Conservation (phyloP, 2,329 filamentous ascomycete species). For the Rhynchosporium agropyri region DNA sequence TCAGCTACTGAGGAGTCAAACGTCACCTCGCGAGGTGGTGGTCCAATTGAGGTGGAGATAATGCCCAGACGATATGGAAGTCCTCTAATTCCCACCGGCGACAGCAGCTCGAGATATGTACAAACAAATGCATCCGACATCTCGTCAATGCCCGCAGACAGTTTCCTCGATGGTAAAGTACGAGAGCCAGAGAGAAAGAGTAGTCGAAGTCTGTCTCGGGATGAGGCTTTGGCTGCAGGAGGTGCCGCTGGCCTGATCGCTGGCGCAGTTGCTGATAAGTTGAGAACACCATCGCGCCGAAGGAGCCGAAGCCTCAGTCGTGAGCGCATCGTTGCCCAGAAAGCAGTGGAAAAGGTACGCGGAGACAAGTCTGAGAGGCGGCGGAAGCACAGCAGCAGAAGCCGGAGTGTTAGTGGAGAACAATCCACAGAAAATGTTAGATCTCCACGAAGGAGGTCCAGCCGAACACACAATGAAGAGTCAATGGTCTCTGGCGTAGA, state of each 20-base stretch:
- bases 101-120: slow-evolving; percentile 63
- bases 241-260: slow-evolving; percentile 47
- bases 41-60: slow-evolving; percentile 89
- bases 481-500: slow-evolving; percentile 49
- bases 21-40: slow-evolving; percentile 61
- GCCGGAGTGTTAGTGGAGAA: slow-evolving; percentile 49
- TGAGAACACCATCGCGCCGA: slow-evolving; percentile 61
- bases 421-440: slow-evolving; percentile 50
- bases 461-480: slow-evolving; percentile 55
- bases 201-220: slow-evolving; percentile 39
- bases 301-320: slow-evolving; percentile 66
- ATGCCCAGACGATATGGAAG: slow-evolving; percentile 65
- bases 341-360: slow-evolving; percentile 68
- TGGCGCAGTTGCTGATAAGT: slow-evolving; percentile 47
- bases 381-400: slow-evolving; percentile 49
- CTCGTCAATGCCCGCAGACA: slow-evolving; percentile 77
- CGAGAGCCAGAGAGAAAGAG: slow-evolving; percentile 40
- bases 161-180: slow-evolving; percentile 59
- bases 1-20: slow-evolving; percentile 81
- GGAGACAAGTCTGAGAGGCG: slow-evolving; percentile 51
- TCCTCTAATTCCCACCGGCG: slow-evolving; percentile 62
- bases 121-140: slow-evolving; percentile 78
- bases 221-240: slow-evolving; percentile 37
- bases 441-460: slow-evolving; percentile 51
- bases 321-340: slow-evolving; percentile 65